Conservation (phyloP, 495 filamentous ascomycete genomes). For the Tuber aestivum region DNA sequence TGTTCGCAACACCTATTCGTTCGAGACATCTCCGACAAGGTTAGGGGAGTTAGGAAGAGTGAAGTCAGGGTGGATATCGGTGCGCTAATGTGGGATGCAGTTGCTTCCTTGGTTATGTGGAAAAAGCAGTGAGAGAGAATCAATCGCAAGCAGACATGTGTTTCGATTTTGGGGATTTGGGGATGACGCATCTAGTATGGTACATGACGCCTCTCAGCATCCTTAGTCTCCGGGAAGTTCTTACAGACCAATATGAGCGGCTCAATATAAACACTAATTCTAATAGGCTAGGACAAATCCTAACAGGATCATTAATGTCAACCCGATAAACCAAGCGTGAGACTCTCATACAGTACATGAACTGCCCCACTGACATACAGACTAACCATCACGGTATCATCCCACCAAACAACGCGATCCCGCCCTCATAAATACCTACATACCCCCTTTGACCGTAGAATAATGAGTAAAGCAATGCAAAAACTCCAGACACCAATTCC, state of each 20-base stretch:
- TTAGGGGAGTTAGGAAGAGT: neutral
- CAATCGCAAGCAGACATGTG: neutral
- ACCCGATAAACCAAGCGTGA: neutral
- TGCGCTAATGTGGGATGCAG: neutral
- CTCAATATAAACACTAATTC: neutral
- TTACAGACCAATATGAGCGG: neutral
- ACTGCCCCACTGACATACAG: neutral
- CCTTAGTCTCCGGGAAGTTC: neutral
- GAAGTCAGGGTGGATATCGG: neutral
- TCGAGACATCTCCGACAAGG: neutral
- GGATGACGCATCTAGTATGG: neutral
- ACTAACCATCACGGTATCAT: neutral
- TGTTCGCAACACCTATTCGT: neutral
- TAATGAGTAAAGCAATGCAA: neutral
- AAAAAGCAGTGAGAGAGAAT: neutral
- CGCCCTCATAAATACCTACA: neutral
- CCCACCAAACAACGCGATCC: neutral
- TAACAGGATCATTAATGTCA: neutral
- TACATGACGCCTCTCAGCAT: neutral
- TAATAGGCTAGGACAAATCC: neutral
- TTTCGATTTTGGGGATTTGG: neutral
- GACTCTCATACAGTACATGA: neutral
- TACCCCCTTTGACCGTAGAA: neutral
- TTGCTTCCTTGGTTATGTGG: neutral
- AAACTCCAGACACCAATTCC: slow-evolving; percentile 3